These are phyloP conservation scores for Botrytis byssoidea DNA, from an alignment of 2,329 filamentous ascomycete species.

Conservation along the genomic window DNA sequence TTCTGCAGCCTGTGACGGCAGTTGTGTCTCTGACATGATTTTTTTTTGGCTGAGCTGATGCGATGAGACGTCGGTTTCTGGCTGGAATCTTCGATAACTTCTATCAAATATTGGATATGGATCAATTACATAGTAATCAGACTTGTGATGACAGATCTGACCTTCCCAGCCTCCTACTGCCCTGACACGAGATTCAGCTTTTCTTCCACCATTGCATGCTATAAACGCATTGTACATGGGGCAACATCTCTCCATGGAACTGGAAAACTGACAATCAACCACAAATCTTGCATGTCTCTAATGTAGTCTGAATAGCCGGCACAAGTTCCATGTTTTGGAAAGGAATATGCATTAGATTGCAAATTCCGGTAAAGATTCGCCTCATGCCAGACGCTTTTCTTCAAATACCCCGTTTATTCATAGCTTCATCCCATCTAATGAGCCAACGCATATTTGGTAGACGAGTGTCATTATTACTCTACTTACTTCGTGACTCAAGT, in stretches of 20 bases:
- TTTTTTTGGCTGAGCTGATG: not conserved
- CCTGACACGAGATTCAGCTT: not conserved
- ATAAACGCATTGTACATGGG: not conserved
- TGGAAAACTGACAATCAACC: not conserved
- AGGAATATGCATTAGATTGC: not conserved
- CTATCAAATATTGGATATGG: not conserved
- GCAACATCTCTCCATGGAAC: not conserved
- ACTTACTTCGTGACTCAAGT: not conserved
- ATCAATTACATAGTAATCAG: not conserved
- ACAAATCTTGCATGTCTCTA: not conserved
- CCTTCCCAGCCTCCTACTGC: not conserved
- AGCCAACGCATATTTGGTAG: not conserved
- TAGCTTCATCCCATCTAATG: not conserved
- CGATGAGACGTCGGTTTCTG: no score
- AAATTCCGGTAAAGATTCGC: not conserved
- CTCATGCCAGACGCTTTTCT: not conserved
- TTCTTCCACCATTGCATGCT: not conserved
- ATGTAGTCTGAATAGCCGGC: not conserved
- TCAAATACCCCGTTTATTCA: not conserved
- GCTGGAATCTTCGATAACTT: not conserved
- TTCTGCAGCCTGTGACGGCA: constrained; percentile 41
- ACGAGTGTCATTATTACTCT: not conserved
- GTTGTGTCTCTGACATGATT: not conserved
- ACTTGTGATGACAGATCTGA: not conserved
- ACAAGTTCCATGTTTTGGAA: not conserved